phyloP scores from a whole-genome alignment of 768 basidiomycete species.

The Tylopilus sp. region DNA sequence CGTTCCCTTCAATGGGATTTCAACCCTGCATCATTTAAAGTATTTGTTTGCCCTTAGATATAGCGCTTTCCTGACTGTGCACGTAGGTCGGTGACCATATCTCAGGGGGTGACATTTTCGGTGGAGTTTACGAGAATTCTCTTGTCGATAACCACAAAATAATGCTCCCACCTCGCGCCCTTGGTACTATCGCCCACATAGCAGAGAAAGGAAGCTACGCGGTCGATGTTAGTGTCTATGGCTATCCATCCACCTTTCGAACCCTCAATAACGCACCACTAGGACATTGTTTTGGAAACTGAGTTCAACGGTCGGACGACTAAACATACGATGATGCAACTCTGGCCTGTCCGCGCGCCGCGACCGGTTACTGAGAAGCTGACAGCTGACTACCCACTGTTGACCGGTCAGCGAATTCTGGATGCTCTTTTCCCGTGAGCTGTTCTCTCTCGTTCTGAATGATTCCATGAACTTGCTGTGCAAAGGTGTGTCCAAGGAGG shows the following conservation, averaged over 20 bases:
- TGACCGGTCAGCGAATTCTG: constrained; percentile 95
- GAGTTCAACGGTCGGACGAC: constrained; percentile 96
- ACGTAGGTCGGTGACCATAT: constrained; percentile 91
- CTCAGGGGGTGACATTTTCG: constrained; percentile 95
- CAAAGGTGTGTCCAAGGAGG: constrained; percentile 91
- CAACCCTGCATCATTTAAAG: constrained; percentile 76
- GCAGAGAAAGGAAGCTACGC: constrained; percentile 93
- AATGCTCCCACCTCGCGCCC: constrained; percentile 89
- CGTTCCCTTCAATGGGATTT: constrained; percentile 94
- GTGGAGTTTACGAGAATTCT: constrained; percentile 95
- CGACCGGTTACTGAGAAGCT: constrained; percentile 95
- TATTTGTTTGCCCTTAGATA: constrained; percentile 24
- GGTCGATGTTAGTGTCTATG: constrained; percentile 63
- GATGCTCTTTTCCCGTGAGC: constrained; percentile 95
- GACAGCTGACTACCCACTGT: constrained; percentile 85
- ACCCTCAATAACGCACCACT: not conserved
- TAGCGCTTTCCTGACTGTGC: constrained; percentile 6
- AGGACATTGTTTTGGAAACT: constrained; percentile 96
- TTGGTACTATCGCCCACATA: constrained; percentile 91
- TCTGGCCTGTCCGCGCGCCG: constrained; percentile 98
- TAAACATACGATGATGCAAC: constrained; percentile 94
- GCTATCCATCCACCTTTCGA: not conserved
- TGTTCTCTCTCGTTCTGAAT: not conserved
- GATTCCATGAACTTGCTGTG: not conserved
- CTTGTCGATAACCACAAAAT: constrained; percentile 96